Conservation (phyloP, 2,329 filamentous ascomycete species). For the Apiospora saccharicola region DNA sequence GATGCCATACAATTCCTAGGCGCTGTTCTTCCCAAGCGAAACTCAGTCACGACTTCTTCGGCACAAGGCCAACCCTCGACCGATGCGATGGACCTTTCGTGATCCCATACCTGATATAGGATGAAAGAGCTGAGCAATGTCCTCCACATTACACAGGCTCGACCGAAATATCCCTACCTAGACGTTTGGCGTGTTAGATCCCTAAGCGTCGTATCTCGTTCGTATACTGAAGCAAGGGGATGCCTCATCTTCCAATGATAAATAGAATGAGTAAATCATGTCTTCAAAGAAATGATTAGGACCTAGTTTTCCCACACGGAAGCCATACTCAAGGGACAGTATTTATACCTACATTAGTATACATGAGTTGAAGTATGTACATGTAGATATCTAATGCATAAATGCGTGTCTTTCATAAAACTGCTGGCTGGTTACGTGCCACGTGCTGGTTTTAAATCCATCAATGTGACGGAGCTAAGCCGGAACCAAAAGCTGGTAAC, state of each 20-base stretch:
- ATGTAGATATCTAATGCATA: neutral
- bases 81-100: neutral
- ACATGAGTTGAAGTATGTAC: no score
- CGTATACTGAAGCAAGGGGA: neutral
- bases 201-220: neutral
- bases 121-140: neutral
- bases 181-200: neutral
- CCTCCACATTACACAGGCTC: neutral
- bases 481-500: neutral
- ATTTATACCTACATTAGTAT: no score
- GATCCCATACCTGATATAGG: neutral
- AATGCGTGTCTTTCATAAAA: no score
- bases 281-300: no score
- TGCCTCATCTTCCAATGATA: neutral
- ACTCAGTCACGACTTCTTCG: neutral
- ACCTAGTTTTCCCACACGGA: no score
- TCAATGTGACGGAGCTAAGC: neutral
- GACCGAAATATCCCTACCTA: neutral
- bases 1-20: slow-evolving; percentile 48
- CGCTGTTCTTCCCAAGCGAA: neutral
- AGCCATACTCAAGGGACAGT: no score
- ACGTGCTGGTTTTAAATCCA: neutral
- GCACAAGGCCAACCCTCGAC: neutral
- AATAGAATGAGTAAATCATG: neutral
- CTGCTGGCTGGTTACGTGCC: neutral